A percentile compares a stretch with the other conserved stretches of the same genome.
These are phyloP conservation scores for Amyloporia xantha DNA, from an alignment of 768 basidiomycete species.

Conservation along the genomic window DNA sequence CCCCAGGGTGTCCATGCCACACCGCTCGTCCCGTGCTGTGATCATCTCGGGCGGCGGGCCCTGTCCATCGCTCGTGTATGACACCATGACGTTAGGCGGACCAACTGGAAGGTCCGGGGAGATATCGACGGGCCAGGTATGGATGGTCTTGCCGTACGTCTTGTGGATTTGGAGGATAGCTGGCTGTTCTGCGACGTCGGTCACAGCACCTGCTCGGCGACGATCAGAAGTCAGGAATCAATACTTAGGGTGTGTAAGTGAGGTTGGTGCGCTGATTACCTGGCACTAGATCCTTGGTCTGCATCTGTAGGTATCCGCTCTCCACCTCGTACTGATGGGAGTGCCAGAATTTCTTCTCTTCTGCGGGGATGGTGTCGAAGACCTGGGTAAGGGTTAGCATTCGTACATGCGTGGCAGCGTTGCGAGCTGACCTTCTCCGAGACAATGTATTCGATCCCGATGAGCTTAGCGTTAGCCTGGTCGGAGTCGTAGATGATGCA, in stretches of 20 bases:
- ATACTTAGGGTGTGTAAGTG: too few relatives aligned
- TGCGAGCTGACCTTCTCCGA: conserved; percentile 29
- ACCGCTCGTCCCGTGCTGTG: conserved; percentile 26
- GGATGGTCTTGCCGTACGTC: conserved; percentile 41
- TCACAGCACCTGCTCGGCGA: conserved; percentile 22
- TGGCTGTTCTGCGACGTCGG: conserved; percentile 31
- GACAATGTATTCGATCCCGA: conserved; percentile 50
- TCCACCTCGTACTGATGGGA: conserved; percentile 43
- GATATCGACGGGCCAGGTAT: conserved; percentile 34
- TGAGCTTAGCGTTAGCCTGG: conserved; percentile 37
- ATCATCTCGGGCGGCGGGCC: conserved; percentile 25
- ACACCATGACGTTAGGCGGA: conserved; percentile 42
- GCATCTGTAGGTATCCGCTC: conserved; percentile 28
- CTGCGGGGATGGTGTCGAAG: conserved; percentile 34
- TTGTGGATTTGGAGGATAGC: conserved; percentile 39
- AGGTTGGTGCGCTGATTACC: too few relatives aligned
- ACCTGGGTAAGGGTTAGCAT: conserved; percentile 2
- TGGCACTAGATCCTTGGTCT: conserved; percentile 24
- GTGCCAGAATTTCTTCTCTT: conserved; percentile 49
- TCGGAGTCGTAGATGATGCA: conserved; percentile 41
- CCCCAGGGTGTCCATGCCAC: conserved; percentile 27
- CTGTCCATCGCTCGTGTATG: conserved; percentile 33
- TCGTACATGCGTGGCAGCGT: too few relatives aligned
- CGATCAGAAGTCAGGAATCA: too few relatives aligned
- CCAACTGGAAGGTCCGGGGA: conserved; percentile 37